These are phyloP conservation scores for Multifurca ochricompacta DNA, from an alignment of 768 basidiomycete genomes.

Conservation along the genomic window DNA sequence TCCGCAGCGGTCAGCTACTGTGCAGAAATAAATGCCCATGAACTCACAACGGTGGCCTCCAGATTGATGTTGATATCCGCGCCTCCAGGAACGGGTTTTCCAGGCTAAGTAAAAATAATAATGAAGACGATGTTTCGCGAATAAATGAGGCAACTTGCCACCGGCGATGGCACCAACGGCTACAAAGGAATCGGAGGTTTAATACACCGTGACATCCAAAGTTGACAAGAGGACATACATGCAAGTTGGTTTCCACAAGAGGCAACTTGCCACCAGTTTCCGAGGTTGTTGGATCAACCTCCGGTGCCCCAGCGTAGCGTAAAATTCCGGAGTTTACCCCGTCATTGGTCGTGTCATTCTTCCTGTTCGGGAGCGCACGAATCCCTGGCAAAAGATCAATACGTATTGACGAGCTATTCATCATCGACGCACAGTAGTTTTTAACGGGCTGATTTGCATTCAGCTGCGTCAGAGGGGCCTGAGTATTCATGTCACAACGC, in stretches of 20 bases:
- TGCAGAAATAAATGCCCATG: not conserved
- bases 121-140: too few species aligned
- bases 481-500: not conserved
- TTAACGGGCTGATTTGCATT: slow-evolving; percentile 20
- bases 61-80: slow-evolving; percentile 9
- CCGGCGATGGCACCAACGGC: not conserved
- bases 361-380: slow-evolving; percentile 1
- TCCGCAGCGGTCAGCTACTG: not conserved
- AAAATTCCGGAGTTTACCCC: slow-evolving; percentile 11
- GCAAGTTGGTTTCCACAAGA: slow-evolving; percentile 4
- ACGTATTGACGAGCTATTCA: not conserved
- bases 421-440: slow-evolving; percentile 20
- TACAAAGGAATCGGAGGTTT: not conserved
- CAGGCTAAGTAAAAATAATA: not conserved
- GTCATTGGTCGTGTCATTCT: not conserved
- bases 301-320: slow-evolving; percentile 16
- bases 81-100: not conserved
- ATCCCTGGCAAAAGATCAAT: slow-evolving; percentile 1
- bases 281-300: slow-evolving; percentile 7
- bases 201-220: not conserved
- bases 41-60: not conserved
- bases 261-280: not conserved
- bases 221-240: not conserved
- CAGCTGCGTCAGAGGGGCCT: not conserved
- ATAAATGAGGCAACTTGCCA: not conserved